A percentile compares a stretch with the other conserved stretches of the same genome.
These are phyloP conservation scores for Andrographis paniculata DNA, from an alignment of 305 asterid species.

Conservation along the genomic window DNA sequence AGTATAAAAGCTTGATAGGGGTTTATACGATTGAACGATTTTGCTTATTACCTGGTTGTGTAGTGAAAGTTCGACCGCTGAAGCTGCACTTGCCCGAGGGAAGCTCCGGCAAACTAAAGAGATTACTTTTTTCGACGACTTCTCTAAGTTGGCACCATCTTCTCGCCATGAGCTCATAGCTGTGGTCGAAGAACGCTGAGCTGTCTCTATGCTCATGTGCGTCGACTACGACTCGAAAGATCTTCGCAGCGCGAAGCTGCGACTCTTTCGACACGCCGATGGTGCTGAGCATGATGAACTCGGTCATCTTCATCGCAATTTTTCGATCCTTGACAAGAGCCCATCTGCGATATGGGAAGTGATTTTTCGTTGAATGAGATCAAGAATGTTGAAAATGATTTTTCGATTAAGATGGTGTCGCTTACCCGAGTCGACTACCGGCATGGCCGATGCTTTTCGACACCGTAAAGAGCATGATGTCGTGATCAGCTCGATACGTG, in stretches of 20 bases:
- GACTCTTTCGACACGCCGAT: slow-evolving; percentile 95
- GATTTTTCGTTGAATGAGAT: no score
- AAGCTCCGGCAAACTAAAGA: slow-evolving; percentile 58
- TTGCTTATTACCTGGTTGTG: slow-evolving; percentile 86
- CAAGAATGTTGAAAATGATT: not conserved
- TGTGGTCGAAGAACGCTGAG: slow-evolving; percentile 52
- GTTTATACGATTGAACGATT: no score
- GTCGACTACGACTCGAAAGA: slow-evolving; percentile 48
- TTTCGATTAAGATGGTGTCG: not conserved
- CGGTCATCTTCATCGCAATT: slow-evolving; percentile 72
- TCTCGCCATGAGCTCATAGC: slow-evolving; percentile 38
- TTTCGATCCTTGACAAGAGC: slow-evolving; percentile 71
- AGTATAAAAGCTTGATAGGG: no score
- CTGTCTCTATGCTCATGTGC: slow-evolving; percentile 30
- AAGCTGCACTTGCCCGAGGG: slow-evolving; percentile 46
- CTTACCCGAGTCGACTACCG: slow-evolving; percentile 80
- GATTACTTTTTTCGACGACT: slow-evolving; percentile 36
- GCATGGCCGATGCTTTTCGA: slow-evolving; percentile 96
- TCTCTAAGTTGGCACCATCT: slow-evolving; percentile 76
- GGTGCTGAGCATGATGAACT: slow-evolving; percentile 57
- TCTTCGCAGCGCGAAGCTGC: slow-evolving; percentile 79
- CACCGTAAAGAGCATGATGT: slow-evolving; percentile 82
- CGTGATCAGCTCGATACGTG: slow-evolving; percentile 57
- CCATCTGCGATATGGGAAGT: no score
- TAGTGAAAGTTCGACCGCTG: slow-evolving; percentile 38